phyloP scores from a whole-genome alignment of 2,329 filamentous ascomycete species.

The Talaromyces sp. region DNA sequence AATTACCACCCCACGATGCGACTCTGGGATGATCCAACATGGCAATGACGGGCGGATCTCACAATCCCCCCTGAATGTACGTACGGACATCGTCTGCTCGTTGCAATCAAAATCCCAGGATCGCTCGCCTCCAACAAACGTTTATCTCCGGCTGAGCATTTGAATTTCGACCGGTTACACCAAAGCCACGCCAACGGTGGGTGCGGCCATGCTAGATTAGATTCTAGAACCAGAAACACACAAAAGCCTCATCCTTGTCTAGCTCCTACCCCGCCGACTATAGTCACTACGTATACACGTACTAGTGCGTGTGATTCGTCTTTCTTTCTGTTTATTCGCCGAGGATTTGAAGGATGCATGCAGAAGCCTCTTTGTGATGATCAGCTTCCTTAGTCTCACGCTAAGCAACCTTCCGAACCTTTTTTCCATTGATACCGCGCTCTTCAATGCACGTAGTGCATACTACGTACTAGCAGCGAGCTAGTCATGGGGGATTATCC shows the following conservation, averaged over 20 bases:
- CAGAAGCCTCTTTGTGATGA: background rate
- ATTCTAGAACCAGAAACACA: background rate
- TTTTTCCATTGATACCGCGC: background rate
- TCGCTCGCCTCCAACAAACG: background rate
- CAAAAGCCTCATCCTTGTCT: background rate
- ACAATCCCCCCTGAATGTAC: background rate
- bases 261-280: background rate
- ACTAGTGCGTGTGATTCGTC: background rate
- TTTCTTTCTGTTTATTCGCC: conserved; percentile 3
- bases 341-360: background rate
- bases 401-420: background rate
- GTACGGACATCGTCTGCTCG: background rate
- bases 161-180: background rate
- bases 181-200: background rate
- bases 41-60: background rate
- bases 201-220: background rate
- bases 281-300: background rate
- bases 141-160: background rate
- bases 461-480: background rate
- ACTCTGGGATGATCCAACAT: background rate
- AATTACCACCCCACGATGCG: conserved; percentile 11
- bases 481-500: background rate
- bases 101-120: background rate
- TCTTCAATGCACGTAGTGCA: background rate
- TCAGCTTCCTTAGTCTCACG: background rate